phyloP scores from a whole-genome alignment of 1,139 yeast species.

The Insectozyma bohioensis region DNA sequence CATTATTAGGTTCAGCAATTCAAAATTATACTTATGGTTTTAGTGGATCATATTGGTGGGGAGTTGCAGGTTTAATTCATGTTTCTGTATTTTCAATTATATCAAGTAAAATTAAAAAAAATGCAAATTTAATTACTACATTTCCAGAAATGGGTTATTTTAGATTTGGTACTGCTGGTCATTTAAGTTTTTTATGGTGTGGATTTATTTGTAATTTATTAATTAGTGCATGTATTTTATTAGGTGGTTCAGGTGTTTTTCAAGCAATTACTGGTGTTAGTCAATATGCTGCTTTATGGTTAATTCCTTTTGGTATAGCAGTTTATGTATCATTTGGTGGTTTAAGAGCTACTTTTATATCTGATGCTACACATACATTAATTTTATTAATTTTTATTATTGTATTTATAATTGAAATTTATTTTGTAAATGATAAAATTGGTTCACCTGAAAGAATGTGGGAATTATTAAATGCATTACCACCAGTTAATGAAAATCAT shows the following conservation, averaged over 20 bases:
- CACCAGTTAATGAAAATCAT: slow-evolving; percentile 42
- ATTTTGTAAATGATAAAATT: slow-evolving; percentile 36
- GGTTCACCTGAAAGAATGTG: slow-evolving; percentile 50
- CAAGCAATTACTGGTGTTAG: slow-evolving; percentile 37
- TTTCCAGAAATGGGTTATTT: slow-evolving; percentile 39
- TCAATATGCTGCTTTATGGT: slow-evolving; percentile 33
- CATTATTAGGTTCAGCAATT: slow-evolving; percentile 21
- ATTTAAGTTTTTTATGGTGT: slow-evolving; percentile 35
- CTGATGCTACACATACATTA: slow-evolving; percentile 48
- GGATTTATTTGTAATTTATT: slow-evolving; percentile 38
- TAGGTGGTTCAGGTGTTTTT: slow-evolving; percentile 40
- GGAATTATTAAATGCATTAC: slow-evolving; percentile 37
- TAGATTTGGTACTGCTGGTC: slow-evolving; percentile 38
- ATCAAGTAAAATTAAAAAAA: slow-evolving; percentile 37
- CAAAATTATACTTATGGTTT: slow-evolving; percentile 17
- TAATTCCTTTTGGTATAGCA: slow-evolving; percentile 36
- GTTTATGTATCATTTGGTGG: slow-evolving; percentile 47
- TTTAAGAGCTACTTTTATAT: slow-evolving; percentile 44
- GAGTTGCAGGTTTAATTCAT: slow-evolving; percentile 34
- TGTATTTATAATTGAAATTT: slow-evolving; percentile 41
- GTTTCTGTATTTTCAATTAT: slow-evolving; percentile 36
- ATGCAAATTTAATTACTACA: slow-evolving; percentile 39
- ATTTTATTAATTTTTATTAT: slow-evolving; percentile 38
- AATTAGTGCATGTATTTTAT: slow-evolving; percentile 34
- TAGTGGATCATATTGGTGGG: slow-evolving; percentile 34